phyloP scores from a whole-genome alignment of 1,284 basidiomycete species.

The Rhizoctonia solani region DNA sequence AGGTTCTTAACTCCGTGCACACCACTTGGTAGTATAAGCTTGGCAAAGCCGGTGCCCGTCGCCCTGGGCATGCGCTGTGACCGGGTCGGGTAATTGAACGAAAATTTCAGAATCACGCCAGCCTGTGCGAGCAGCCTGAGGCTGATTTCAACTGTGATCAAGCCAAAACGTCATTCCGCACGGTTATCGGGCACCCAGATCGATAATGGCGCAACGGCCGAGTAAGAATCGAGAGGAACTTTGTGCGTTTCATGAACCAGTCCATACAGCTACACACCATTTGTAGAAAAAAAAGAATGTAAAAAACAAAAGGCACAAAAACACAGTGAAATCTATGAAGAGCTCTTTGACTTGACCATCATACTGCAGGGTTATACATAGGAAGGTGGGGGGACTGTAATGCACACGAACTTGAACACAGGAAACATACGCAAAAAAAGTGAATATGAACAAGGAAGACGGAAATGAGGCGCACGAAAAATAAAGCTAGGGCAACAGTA shows the following conservation, averaged over 20 bases:
- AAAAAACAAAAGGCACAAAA: neutral
- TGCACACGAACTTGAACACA: slow-evolving; percentile 5
- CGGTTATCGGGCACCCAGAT: no score
- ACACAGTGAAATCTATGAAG: slow-evolving; percentile 25
- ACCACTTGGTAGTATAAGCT: neutral
- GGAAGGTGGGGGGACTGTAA: slow-evolving; percentile 1
- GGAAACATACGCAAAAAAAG: neutral
- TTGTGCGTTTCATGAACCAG: slow-evolving; percentile 26
- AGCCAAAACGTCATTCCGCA: no score
- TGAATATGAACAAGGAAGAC: neutral
- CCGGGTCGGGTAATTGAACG: no score
- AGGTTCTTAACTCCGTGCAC: no score
- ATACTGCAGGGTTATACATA: slow-evolving; percentile 29
- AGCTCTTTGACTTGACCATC: neutral
- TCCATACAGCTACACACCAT: slow-evolving; percentile 30
- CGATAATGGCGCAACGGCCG: no score
- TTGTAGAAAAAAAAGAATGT: neutral
- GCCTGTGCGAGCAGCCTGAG: no score
- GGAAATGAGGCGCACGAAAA: neutral
- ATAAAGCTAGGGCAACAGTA: neutral
- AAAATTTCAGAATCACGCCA: no score
- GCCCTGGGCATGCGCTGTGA: neutral
- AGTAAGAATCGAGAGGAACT: neutral
- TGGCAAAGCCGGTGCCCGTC: neutral
- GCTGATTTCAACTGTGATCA: no score